phyloP scores from a whole-genome alignment of 805 yeast species.

The Suhomyces canberraensis region DNA sequence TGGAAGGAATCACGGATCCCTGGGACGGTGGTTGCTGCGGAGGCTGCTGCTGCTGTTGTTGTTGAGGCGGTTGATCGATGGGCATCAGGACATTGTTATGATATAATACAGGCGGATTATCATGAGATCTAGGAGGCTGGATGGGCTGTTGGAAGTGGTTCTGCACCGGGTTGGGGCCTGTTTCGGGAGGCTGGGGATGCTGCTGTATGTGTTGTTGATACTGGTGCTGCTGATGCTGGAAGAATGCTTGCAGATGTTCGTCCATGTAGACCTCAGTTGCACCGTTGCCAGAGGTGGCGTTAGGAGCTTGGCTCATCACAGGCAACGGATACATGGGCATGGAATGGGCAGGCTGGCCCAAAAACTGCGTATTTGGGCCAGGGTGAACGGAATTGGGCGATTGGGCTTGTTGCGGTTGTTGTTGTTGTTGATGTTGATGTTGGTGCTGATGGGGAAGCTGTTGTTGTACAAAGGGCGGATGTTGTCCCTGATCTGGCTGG shows the following conservation, averaged over 20 bases:
- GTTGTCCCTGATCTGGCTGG: not conserved
- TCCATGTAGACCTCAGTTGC: not conserved
- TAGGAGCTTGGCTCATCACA: not conserved
- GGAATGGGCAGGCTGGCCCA: not conserved
- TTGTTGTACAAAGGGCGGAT: not conserved
- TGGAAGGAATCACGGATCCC: constrained; percentile 1
- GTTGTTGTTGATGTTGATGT: too few relatives aligned
- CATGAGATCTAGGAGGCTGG: not conserved
- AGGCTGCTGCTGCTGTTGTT: not conserved
- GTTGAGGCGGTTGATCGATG: not conserved
- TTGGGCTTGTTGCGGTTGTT: too few relatives aligned
- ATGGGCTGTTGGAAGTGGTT: not conserved
- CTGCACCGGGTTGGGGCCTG: not conserved
- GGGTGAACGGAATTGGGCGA: not conserved
- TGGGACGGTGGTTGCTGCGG: not conserved
- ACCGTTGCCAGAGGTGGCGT: not conserved
- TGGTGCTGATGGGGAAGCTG: not conserved
- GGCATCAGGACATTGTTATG: not conserved
- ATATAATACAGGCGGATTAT: not conserved
- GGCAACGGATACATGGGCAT: not conserved
- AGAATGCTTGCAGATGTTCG: constrained; percentile 3
- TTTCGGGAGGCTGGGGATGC: constrained; percentile 1
- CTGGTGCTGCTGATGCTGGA: constrained; percentile 6
- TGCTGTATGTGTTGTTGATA: constrained; percentile 6
- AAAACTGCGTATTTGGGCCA: not conserved